Evolutionary conservation across 139 green algal genomes (phyloP).

Genomic region (Desmodesmus armatus): DNA sequence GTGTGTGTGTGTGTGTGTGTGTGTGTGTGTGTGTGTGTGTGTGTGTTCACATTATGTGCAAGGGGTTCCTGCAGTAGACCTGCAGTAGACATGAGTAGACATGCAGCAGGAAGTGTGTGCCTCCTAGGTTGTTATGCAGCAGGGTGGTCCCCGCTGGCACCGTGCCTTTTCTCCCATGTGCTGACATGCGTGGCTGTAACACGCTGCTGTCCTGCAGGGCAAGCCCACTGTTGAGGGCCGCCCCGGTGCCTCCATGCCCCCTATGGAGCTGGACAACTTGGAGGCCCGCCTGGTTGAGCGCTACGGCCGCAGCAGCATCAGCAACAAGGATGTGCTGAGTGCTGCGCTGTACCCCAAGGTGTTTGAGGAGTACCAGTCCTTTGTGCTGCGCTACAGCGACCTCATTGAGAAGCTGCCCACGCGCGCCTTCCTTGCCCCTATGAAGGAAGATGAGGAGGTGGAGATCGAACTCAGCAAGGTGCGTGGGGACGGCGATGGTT

Average conservation of each 20-base stretch:
- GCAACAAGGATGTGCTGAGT: constrained; percentile 81
- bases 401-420: constrained; percentile 88
- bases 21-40: no score
- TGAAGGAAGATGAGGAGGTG: constrained; percentile 93
- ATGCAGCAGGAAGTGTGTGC: no score
- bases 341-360: constrained; percentile 91
- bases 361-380: constrained; percentile 84
- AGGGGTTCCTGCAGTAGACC: no score
- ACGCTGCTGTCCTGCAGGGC: constrained; percentile 74
- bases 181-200: neutral
- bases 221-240: constrained; percentile 76
- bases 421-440: constrained; percentile 84
- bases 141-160: no score
- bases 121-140: no score
- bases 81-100: no score
- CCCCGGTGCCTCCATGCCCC: constrained; percentile 75
- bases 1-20: no score
- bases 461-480: constrained; percentile 74
- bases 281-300: constrained; percentile 71
- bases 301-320: constrained; percentile 71
- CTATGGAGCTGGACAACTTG: constrained; percentile 76
- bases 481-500: no score
- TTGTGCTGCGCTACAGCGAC: constrained; percentile 70
- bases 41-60: no score
- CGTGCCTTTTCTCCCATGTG: no score